These are phyloP conservation scores for Lunularia cruciata DNA, from an alignment of 225 moss, liverwort and hornwort genomes.

Conservation along the genomic window DNA sequence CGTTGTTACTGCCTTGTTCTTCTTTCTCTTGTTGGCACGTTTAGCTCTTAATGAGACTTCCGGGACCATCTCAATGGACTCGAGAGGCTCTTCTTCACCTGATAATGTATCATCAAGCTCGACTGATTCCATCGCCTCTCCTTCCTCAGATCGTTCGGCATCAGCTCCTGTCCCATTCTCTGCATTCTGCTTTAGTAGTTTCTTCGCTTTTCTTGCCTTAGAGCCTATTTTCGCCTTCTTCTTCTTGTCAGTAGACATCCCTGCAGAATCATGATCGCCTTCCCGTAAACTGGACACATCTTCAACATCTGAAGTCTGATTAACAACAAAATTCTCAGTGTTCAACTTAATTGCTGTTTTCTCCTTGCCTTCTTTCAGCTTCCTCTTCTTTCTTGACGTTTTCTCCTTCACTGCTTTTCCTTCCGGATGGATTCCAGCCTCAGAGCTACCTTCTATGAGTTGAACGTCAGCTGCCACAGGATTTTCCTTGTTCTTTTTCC, in stretches of 20 bases:
- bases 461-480: not conserved
- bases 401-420: not conserved
- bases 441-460: not conserved
- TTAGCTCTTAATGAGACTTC: not conserved
- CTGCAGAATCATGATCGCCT: not conserved
- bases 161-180: not conserved
- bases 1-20: conserved; percentile 43
- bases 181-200: conserved; percentile 21
- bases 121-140: not conserved
- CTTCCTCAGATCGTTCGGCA: not conserved
- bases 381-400: conserved; percentile 2
- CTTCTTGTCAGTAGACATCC: not conserved
- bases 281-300: not conserved
- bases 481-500: conserved; percentile 4
- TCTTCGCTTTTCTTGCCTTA: conserved; percentile 54
- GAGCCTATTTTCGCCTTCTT: conserved; percentile 42
- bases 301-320: not conserved
- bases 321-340: not conserved
- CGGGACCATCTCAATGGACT: not conserved
- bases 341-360: not conserved
- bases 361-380: not conserved
- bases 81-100: not conserved
- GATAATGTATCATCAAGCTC: not conserved
- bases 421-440: not conserved
- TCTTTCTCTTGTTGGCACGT: conserved; percentile 20